Percentiles rank a stretch among this genome's conserved stretches.
These are phyloP conservation scores for Paracoccidioides brasiliensis DNA, from an alignment of 2,329 filamentous ascomycete species.

Conservation along the genomic window DNA sequence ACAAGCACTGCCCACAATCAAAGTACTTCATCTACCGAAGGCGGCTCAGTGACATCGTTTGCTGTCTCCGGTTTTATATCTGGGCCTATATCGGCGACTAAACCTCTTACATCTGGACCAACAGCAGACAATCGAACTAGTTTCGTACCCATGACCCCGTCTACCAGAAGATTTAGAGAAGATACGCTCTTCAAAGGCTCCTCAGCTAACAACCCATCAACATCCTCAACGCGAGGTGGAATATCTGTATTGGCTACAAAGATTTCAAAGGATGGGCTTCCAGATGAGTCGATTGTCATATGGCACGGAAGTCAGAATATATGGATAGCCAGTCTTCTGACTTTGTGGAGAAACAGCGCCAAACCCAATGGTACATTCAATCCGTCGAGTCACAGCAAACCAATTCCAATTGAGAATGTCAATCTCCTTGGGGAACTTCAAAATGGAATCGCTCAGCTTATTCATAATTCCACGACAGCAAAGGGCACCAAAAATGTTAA, in stretches of 20 bases:
- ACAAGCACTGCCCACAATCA: constrained; percentile 26
- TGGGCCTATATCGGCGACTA: constrained; percentile 14
- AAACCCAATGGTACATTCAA: constrained; percentile 28
- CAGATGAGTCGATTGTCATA: constrained; percentile 33
- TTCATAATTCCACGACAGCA: constrained; percentile 16
- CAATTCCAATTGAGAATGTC: constrained; percentile 27
- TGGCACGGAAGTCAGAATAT: constrained; percentile 31
- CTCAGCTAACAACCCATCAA: constrained; percentile 15
- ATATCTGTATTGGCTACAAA: constrained; percentile 30
- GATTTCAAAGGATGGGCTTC: constrained; percentile 21
- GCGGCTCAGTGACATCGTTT: constrained; percentile 30
- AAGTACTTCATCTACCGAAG: constrained; percentile 26
- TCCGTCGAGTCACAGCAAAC: constrained; percentile 26
- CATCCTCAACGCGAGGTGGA: constrained; percentile 24
- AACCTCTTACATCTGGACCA: constrained; percentile 15
- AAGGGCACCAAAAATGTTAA: constrained; percentile 9
- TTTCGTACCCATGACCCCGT: constrained; percentile 36
- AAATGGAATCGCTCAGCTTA: constrained; percentile 27
- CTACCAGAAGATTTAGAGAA: constrained; percentile 34
- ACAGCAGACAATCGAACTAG: constrained; percentile 20
- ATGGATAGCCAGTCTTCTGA: constrained; percentile 31
- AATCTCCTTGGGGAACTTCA: constrained; percentile 29
- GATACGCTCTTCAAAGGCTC: constrained; percentile 32
- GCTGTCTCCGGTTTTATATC: constrained; percentile 30
- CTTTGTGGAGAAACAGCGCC: constrained; percentile 32